phyloP scores from a whole-genome alignment of 345 rosid genomes.

The Salix brachista region DNA sequence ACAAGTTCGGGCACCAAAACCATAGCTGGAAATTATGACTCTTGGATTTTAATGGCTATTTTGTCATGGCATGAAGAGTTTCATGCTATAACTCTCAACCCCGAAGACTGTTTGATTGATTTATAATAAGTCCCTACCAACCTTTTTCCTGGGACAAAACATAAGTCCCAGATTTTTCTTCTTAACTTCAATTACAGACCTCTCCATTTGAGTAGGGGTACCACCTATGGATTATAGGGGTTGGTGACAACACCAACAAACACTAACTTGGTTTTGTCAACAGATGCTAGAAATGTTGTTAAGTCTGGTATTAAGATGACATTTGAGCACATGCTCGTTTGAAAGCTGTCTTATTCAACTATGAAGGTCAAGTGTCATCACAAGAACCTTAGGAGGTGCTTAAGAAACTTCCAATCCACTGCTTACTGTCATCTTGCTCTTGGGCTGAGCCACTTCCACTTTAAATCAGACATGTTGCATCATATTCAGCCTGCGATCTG shows the following conservation, averaged over 20 bases:
- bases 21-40: neutral
- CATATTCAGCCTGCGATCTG: neutral
- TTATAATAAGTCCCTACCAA: neutral
- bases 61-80: neutral
- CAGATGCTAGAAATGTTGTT: neutral
- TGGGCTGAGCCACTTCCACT: neutral
- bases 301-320: neutral
- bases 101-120: neutral
- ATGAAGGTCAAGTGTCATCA: neutral
- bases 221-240: neutral
- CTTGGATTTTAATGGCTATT: neutral
- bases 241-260: neutral
- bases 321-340: neutral
- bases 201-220: neutral
- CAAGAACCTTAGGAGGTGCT: neutral
- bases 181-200: neutral
- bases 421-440: neutral
- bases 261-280: neutral
- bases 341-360: neutral
- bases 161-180: neutral
- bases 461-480: neutral
- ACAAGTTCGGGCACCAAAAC: neutral
- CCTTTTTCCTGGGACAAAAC: neutral
- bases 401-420: neutral
- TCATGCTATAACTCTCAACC: neutral